These are phyloP conservation scores for Beta vulgaris DNA, from an alignment of 148 eudicot species.

Conservation along the genomic window DNA sequence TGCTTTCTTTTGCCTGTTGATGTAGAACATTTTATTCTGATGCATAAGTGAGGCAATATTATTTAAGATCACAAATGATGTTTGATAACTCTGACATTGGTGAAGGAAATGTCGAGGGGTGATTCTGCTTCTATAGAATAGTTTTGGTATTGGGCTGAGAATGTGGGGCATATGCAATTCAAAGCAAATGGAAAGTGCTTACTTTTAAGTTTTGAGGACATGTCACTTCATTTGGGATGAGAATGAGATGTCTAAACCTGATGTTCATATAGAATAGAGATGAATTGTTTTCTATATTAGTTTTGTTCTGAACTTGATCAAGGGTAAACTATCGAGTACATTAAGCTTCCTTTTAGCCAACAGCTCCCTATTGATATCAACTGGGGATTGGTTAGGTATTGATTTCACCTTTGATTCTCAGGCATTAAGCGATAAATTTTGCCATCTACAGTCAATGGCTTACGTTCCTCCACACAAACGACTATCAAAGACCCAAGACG, in stretches of 20 bases:
- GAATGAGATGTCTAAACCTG: no score
- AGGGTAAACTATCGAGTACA: not conserved
- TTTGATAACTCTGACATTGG: not conserved
- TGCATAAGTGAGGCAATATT: not conserved
- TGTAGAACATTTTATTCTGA: no score
- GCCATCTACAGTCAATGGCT: conserved; percentile 6
- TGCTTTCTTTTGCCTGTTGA: no score
- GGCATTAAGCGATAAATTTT: not conserved
- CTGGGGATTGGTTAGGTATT: not conserved
- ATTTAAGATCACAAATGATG: not conserved
- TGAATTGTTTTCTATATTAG: not conserved
- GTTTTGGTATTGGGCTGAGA: not conserved
- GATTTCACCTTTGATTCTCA: not conserved
- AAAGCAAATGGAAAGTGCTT: not conserved
- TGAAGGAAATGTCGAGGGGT: not conserved
- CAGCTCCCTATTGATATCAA: not conserved
- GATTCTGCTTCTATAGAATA: not conserved
- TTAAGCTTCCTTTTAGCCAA: not conserved
- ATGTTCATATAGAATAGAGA: no score
- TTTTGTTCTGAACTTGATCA: not conserved
- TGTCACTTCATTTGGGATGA: no score
- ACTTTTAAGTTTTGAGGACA: not conserved
- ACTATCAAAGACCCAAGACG: conserved; percentile 11
- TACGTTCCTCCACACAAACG: conserved; percentile 30
- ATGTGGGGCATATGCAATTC: not conserved